Conservation (phyloP, 305 asterid genomes). For the Withania somnifera region DNA sequence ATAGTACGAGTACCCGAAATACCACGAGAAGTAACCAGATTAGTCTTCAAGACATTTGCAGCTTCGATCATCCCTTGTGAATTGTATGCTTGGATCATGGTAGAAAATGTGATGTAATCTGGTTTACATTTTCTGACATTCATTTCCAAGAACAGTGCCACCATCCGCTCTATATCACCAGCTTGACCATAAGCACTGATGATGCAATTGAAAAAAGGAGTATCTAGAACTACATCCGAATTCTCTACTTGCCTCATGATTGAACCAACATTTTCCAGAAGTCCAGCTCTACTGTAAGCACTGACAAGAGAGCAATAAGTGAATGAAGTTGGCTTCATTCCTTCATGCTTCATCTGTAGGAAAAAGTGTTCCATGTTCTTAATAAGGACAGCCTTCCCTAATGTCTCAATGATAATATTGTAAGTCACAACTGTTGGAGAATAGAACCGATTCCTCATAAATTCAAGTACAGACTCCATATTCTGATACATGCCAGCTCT, state of each 20-base stretch:
- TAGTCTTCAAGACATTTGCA: slow-evolving; percentile 48
- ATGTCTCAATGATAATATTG: slow-evolving; percentile 61
- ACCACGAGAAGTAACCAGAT: slow-evolving; percentile 16
- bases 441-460: slow-evolving; percentile 64
- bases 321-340: slow-evolving; percentile 70
- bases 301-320: slow-evolving; percentile 68
- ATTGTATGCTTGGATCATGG: slow-evolving; percentile 54
- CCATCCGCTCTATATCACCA: slow-evolving; percentile 61
- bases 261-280: slow-evolving; percentile 44
- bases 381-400: slow-evolving; percentile 60
- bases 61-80: slow-evolving; percentile 55
- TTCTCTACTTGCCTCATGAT: slow-evolving; percentile 70
- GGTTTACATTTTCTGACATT: slow-evolving; percentile 58
- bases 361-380: slow-evolving; percentile 69
- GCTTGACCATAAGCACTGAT: slow-evolving; percentile 66
- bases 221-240: slow-evolving; percentile 75
- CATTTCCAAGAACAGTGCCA: slow-evolving; percentile 53
- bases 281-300: slow-evolving; percentile 63
- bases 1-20: slow-evolving; percentile 16
- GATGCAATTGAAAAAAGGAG: slow-evolving; percentile 62
- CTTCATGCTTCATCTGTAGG: slow-evolving; percentile 73
- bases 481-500: slow-evolving; percentile 40
- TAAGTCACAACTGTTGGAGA: slow-evolving; percentile 66
- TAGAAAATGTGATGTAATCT: slow-evolving; percentile 50
- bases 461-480: slow-evolving; percentile 62